These are phyloP conservation scores for Penicillium verrucosum DNA, from an alignment of 2,329 filamentous ascomycete genomes.

Conservation along the genomic window DNA sequence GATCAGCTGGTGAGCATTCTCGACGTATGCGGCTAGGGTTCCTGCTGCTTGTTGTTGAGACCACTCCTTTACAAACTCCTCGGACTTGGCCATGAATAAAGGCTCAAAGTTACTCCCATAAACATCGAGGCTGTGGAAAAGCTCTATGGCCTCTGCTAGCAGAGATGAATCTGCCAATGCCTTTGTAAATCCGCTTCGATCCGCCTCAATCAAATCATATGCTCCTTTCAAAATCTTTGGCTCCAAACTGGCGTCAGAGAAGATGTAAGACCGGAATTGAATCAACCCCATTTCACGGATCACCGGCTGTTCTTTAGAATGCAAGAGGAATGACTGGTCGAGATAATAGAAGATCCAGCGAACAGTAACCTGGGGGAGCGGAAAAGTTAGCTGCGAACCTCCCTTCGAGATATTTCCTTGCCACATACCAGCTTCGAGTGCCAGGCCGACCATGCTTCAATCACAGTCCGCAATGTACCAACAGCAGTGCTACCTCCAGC, in stretches of 20 bases:
- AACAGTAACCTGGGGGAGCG: slow-evolving; percentile 61
- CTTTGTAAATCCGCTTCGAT: slow-evolving; percentile 57
- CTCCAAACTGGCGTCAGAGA: slow-evolving; percentile 53
- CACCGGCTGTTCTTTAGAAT: slow-evolving; percentile 64
- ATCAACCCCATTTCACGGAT: slow-evolving; percentile 78
- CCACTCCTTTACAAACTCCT: slow-evolving; percentile 66
- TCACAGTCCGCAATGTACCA: slow-evolving; percentile 59
- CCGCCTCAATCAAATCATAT: slow-evolving; percentile 70
- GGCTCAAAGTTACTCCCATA: slow-evolving; percentile 81
- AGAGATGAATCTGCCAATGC: slow-evolving; percentile 59
- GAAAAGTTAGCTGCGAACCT: background rate
- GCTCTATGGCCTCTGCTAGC: slow-evolving; percentile 72
- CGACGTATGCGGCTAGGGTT: slow-evolving; percentile 72
- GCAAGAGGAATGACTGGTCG: slow-evolving; percentile 82
- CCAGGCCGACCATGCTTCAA: slow-evolving; percentile 72
- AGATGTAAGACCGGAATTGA: slow-evolving; percentile 66
- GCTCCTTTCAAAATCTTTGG: slow-evolving; percentile 63
- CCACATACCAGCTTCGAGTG: slow-evolving; percentile 66
- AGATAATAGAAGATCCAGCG: slow-evolving; percentile 91
- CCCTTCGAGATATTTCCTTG: background rate
- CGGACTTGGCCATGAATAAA: slow-evolving; percentile 65
- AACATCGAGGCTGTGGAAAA: slow-evolving; percentile 80
- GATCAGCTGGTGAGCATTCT: slow-evolving; percentile 66
- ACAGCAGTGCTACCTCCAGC: slow-evolving; percentile 56
- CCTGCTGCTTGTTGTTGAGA: slow-evolving; percentile 62